phyloP scores from a whole-genome alignment of 2,329 filamentous ascomycete species.

The Epicoccum sorghinum region DNA sequence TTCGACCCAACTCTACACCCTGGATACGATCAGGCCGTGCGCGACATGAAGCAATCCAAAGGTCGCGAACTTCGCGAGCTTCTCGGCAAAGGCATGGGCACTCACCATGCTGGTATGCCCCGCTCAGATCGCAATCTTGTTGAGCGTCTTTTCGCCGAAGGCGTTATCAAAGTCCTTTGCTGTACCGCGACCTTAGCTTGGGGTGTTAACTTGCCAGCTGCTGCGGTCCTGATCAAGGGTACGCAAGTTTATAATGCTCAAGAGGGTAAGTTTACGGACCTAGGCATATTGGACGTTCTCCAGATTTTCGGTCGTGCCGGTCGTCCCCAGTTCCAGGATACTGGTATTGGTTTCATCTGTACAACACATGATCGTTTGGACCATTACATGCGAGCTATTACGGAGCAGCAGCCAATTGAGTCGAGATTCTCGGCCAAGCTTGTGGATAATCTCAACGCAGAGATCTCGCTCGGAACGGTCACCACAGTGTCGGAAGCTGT shows the following conservation, averaged over 20 bases:
- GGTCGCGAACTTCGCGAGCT: conserved; percentile 88
- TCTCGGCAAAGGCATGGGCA: conserved; percentile 86
- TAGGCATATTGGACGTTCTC: conserved; percentile 94
- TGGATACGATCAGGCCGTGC: conserved; percentile 77
- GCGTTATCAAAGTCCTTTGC: conserved; percentile 94
- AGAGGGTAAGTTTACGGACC: conserved; percentile 93
- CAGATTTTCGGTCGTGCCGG: conserved; percentile 99
- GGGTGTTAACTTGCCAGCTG: conserved; percentile 98
- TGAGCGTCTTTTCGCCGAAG: conserved; percentile 87
- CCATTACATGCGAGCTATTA: conserved; percentile 91
- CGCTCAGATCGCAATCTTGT: conserved; percentile 94
- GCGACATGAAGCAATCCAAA: conserved; percentile 84
- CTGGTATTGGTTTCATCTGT: conserved; percentile 96
- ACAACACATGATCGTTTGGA: conserved; percentile 92
- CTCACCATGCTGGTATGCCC: conserved; percentile 97
- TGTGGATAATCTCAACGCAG: conserved; percentile 95
- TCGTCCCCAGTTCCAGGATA: conserved; percentile 96
- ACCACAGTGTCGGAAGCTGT: conserved; percentile 93
- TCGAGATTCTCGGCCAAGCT: conserved; percentile 94
- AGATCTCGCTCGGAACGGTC: conserved; percentile 91
- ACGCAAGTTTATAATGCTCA: conserved; percentile 97
- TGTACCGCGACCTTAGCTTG: conserved; percentile 97
- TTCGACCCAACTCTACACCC: conserved; percentile 83
- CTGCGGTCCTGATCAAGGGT: conserved; percentile 96
- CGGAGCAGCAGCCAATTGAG: conserved; percentile 95